Percentiles rank a stretch among this genome's conserved stretches.
These are phyloP conservation scores for Rugonectria rugulosa DNA, from an alignment of 2,329 filamentous ascomycete species.

Conservation along the genomic window DNA sequence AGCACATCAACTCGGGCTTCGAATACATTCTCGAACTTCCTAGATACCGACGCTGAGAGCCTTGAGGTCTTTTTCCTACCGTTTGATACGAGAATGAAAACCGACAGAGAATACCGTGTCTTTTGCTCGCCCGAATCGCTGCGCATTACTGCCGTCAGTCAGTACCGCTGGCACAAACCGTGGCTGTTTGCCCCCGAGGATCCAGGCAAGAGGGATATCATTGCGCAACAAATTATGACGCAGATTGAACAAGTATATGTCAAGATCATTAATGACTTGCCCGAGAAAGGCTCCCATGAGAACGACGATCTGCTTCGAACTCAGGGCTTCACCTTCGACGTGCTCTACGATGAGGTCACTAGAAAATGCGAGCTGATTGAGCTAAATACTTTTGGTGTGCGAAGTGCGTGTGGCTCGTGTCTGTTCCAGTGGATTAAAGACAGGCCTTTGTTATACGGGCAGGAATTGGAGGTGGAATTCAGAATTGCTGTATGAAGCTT, in stretches of 20 bases:
- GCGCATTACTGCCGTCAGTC: constrained; percentile 5
- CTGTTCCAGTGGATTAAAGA: constrained; percentile 36
- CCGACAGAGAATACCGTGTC: background rate
- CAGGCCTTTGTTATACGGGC: constrained; percentile 46
- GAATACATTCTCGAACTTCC: constrained; percentile 39
- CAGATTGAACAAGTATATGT: constrained; percentile 32
- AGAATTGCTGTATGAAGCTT: background rate
- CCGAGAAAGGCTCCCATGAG: background rate
- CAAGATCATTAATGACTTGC: constrained; percentile 39
- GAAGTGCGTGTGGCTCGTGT: constrained; percentile 13
- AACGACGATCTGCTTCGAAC: background rate
- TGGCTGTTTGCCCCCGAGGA: constrained; percentile 13
- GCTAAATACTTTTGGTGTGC: constrained; percentile 12
- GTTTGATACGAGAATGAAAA: constrained; percentile 4
- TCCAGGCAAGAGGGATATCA: constrained; percentile 12
- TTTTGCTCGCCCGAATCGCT: constrained; percentile 4
- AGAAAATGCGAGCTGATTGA: background rate
- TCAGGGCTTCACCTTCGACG: constrained; percentile 10
- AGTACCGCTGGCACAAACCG: constrained; percentile 12
- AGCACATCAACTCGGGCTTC: constrained; percentile 48
- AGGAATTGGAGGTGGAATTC: background rate
- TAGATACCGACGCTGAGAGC: constrained; percentile 22
- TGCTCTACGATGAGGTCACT: constrained; percentile 8
- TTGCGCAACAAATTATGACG: constrained; percentile 20
- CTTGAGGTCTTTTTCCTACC: background rate